These are phyloP conservation scores for Biscogniauxia sp. DNA, from an alignment of 2,329 filamentous ascomycete species.

Conservation along the genomic window DNA sequence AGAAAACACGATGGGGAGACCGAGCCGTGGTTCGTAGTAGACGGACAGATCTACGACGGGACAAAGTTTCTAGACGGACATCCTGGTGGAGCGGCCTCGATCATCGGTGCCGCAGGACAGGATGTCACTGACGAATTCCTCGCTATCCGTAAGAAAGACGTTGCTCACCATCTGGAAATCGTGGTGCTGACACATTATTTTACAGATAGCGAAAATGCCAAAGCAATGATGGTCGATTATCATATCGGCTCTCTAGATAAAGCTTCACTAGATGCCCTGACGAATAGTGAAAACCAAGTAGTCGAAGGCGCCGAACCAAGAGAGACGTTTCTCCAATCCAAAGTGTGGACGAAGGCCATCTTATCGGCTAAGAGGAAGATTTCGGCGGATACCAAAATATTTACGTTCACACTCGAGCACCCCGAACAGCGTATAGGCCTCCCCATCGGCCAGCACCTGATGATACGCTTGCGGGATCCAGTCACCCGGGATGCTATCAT, in stretches of 20 bases:
- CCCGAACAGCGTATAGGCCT: slow-evolving; percentile 68
- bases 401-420: slow-evolving; percentile 77
- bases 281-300: slow-evolving; percentile 33
- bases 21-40: slow-evolving; percentile 82
- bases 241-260: slow-evolving; percentile 77
- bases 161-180: slow-evolving; percentile 24
- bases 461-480: slow-evolving; percentile 76
- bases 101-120: slow-evolving; percentile 75
- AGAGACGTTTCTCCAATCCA: slow-evolving; percentile 67
- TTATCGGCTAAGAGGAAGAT: slow-evolving; percentile 67
- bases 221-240: slow-evolving; percentile 82
- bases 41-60: slow-evolving; percentile 87
- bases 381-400: slow-evolving; percentile 77
- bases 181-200: slow-evolving; percentile 6
- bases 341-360: slow-evolving; percentile 69
- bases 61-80: slow-evolving; percentile 77
- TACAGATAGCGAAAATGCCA: slow-evolving; percentile 87
- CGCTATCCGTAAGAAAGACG: slow-evolving; percentile 70
- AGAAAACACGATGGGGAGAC: slow-evolving; percentile 62
- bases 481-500: slow-evolving; percentile 71
- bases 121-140: slow-evolving; percentile 88
- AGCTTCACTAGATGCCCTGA: slow-evolving; percentile 53
- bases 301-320: slow-evolving; percentile 44
- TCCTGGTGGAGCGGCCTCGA: slow-evolving; percentile 83
- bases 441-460: slow-evolving; percentile 81